Conservation (phyloP, 352 stramenopile genomes). For the Pythium oligandrum region DNA sequence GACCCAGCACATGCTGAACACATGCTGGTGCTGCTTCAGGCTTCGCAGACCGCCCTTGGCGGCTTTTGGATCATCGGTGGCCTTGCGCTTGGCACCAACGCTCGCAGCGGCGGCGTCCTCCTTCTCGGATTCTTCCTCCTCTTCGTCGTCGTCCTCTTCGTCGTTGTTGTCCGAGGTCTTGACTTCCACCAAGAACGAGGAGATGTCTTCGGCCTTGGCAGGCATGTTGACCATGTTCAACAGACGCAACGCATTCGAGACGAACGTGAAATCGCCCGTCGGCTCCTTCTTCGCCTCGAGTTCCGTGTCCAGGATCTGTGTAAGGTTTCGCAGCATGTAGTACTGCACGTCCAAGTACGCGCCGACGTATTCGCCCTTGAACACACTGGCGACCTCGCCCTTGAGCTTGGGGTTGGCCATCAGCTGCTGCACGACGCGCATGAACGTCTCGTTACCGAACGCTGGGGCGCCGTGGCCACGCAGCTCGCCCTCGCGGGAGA, state of each 20-base stretch:
- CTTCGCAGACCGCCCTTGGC: conserved; percentile 39
- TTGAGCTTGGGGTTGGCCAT: conserved; percentile 65
- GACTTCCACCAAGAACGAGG: conserved; percentile 60
- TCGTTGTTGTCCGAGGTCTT: conserved; percentile 39
- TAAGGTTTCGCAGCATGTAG: conserved; percentile 55
- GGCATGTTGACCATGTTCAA: conserved; percentile 77
- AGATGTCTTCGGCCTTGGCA: conserved; percentile 49
- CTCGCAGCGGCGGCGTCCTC: conserved; percentile 9
- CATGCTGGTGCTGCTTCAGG: conserved; percentile 69
- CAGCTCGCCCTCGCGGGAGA: conserved; percentile 69
- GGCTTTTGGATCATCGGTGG: conserved; percentile 27
- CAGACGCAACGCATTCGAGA: conserved; percentile 63
- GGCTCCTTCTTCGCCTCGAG: conserved; percentile 27
- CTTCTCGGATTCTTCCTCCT: conserved; percentile 1
- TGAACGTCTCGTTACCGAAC: conserved; percentile 87
- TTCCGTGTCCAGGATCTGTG: conserved; percentile 26
- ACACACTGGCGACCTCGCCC: conserved; percentile 73
- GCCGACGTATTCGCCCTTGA: conserved; percentile 82
- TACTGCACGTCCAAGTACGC: conserved; percentile 87
- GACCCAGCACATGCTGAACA: conserved; percentile 81
- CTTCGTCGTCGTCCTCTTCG: conserved; percentile 29
- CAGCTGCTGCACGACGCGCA: conserved; percentile 67
- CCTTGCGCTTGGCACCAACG: conserved; percentile 52
- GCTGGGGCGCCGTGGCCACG: conserved; percentile 14
- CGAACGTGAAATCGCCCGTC: conserved; percentile 37